Base-by-base conservation (phyloP, 2,329 filamentous ascomycete species). In the Elsinoe fawcettii region DNA sequence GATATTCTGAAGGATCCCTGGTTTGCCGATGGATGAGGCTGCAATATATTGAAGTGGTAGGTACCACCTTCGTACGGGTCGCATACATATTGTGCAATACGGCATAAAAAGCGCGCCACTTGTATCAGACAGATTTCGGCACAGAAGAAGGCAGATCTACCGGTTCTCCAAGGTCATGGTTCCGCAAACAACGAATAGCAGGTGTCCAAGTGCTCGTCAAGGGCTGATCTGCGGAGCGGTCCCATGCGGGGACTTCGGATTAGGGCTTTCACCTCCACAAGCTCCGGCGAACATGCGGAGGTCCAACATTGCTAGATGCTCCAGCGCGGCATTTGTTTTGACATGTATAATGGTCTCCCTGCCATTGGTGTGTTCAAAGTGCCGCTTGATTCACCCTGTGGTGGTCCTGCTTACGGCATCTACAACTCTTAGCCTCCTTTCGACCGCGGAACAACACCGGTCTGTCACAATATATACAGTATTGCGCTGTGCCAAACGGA, bases 1-100 rank as follows among this genome's bases (percentile, higher is more conserved):
- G 53, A 55, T 18, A 44, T 55, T 18, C 36, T 55, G 23, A 18
- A 34, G 16, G 53, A 55, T 20, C 36, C 34, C 8, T 55, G 53
- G 53, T 55, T 55, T 23, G 39, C 36, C 5, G 53, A 55, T 20
- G 46, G 27, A 12, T 51, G 46, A 51, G 16, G 9, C 23, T 34
- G n/a, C n/a, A n/a, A n/a, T n/a, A n/a, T n/a, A n/a, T n/a, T n/a
- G n/a, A n/a, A n/a, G n/a, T n/a, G n/a, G n/a, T n/a, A n/a, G n/a
- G n/a, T n/a, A n/a, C n/a, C n/a, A n/a, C n/a, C n/a, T n/a, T n/a
- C n/a, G n/a, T n/a, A n/a, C n/a, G n/a, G n/a, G n/a, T n/a, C n/a
- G n/a, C n/a, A n/a, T n/a, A n/a, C n/a, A n/a, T n/a, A n/a, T 18
- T 16, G 7, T 51, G 46, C 12, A 32, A 18, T 51, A 30, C n/a